Conservation (phyloP, 2,329 filamentous ascomycete genomes). For the Ascochyta koolunga region DNA sequence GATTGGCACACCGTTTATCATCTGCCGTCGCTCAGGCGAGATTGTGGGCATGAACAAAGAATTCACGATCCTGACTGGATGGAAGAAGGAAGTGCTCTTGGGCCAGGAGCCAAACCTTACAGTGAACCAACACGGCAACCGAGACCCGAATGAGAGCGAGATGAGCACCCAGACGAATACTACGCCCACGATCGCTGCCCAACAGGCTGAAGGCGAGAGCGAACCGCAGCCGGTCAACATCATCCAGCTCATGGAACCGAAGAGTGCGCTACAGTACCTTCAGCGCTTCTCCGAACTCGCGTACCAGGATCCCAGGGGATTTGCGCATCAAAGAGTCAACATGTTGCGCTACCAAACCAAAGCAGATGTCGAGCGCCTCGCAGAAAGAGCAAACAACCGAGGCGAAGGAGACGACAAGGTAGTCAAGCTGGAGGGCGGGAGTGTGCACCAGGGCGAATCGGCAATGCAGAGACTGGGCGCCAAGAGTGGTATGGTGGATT, state of each 20-base stretch:
- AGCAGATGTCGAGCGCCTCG: slow-evolving; percentile 42
- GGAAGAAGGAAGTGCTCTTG: slow-evolving; percentile 86
- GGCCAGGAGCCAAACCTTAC: slow-evolving; percentile 89
- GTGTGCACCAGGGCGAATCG: slow-evolving; percentile 64
- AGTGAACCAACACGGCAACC: slow-evolving; percentile 71
- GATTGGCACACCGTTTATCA: slow-evolving; percentile 87
- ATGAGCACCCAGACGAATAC: slow-evolving; percentile 47
- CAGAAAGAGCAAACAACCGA: slow-evolving; percentile 27
- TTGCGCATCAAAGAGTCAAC: slow-evolving; percentile 81
- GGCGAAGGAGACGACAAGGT: slow-evolving; percentile 25
- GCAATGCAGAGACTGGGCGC: slow-evolving; percentile 80
- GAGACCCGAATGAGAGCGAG: slow-evolving; percentile 44
- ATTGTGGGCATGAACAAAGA: slow-evolving; percentile 96
- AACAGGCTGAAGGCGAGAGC: slow-evolving; percentile 48
- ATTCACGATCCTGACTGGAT: slow-evolving; percentile 93
- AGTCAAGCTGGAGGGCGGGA: slow-evolving; percentile 39
- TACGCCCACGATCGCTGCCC: slow-evolving; percentile 53
- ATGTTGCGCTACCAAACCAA: slow-evolving; percentile 80
- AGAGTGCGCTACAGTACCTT: slow-evolving; percentile 92
- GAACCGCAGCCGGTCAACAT: slow-evolving; percentile 80
- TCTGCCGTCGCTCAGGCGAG: slow-evolving; percentile 90
- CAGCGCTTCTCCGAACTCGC: slow-evolving; percentile 93
- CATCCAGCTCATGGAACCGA: slow-evolving; percentile 90
- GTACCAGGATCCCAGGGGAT: slow-evolving; percentile 87
- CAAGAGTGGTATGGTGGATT: slow-evolving; percentile 89